Percentiles rank a stretch among this genome's conserved stretches.
phyloP scores from a whole-genome alignment of 208 protist species.

The Acanthamoeba lenticulata region DNA sequence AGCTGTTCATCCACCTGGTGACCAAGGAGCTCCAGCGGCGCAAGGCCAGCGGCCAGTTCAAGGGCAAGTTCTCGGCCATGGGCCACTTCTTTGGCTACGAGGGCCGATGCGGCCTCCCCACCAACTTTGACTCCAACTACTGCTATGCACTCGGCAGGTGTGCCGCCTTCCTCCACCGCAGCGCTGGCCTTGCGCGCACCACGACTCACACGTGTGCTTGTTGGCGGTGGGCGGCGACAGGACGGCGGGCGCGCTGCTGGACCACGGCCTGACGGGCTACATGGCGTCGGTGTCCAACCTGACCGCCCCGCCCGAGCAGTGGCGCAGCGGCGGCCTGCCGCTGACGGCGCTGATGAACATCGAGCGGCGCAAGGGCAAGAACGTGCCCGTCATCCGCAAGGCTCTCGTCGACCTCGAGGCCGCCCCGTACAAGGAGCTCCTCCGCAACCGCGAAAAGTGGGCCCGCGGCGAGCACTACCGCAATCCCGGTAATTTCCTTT shows the following conservation, averaged over 20 bases:
- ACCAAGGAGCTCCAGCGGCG: conserved; percentile 35
- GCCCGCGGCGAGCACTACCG: conserved; percentile 63
- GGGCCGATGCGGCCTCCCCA: conserved; percentile 81
- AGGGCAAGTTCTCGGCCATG: conserved; percentile 76
- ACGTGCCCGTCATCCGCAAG: conserved; percentile 79
- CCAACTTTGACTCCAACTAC: conserved; percentile 84
- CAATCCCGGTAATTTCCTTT: conserved; percentile 66
- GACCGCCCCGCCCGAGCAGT: conserved; percentile 64
- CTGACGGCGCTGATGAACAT: conserved; percentile 79
- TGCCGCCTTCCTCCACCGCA: too few relatives aligned
- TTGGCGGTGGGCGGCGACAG: not conserved
- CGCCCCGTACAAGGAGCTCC: conserved; percentile 68
- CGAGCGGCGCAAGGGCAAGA: conserved; percentile 71
- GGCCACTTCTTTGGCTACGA: conserved; percentile 88
- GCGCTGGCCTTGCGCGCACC: not conserved
- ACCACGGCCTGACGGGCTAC: conserved; percentile 75
- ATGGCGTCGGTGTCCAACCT: conserved; percentile 78
- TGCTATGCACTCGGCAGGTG: conserved; percentile 84
- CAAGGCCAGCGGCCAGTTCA: conserved; percentile 45
- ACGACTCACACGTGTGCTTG: not conserved
- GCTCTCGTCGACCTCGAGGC: conserved; percentile 75
- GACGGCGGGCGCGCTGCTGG: conserved; percentile 8
- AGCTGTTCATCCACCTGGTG: conserved; percentile 74
- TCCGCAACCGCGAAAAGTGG: conserved; percentile 69
- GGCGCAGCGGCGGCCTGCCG: conserved; percentile 78